phyloP scores from a whole-genome alignment of 1,139 yeast genomes.

The Blastobotrys indianensis region DNA sequence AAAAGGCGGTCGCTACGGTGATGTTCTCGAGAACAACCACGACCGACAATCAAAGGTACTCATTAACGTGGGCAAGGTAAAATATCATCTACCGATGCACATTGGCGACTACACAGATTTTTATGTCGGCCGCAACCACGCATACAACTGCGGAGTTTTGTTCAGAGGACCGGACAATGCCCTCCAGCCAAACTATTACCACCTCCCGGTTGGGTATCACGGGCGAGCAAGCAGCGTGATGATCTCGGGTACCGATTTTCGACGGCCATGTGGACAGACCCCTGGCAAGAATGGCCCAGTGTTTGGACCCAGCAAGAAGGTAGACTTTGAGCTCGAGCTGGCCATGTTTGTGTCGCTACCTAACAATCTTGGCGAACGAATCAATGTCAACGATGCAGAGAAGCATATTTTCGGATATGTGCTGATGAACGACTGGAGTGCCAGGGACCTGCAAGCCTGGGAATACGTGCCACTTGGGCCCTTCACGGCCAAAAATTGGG shows the following conservation, averaged over 20 bases:
- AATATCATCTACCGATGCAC: slow-evolving; percentile 20
- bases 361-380: slow-evolving; percentile 20
- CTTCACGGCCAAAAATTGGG: slow-evolving; percentile 26
- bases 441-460: slow-evolving; percentile 29
- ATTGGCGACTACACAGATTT: slow-evolving; percentile 29
- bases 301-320: slow-evolving; percentile 17
- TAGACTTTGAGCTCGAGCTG: slow-evolving; percentile 27
- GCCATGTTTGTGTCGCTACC: slow-evolving; percentile 24
- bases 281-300: slow-evolving; percentile 15
- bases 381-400: slow-evolving; percentile 22
- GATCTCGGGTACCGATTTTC: slow-evolving; percentile 25
- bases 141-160: slow-evolving; percentile 25
- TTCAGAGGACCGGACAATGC: slow-evolving; percentile 25
- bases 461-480: slow-evolving; percentile 30
- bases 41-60: slow-evolving; percentile 11
- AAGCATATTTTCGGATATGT: slow-evolving; percentile 28
- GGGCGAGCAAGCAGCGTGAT: slow-evolving; percentile 28
- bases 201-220: slow-evolving; percentile 28
- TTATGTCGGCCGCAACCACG: slow-evolving; percentile 25
- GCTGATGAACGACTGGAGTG: slow-evolving; percentile 28
- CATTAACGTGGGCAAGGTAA: slow-evolving; percentile 11
- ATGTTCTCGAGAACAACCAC: slow-evolving; percentile 18
- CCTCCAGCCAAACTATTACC: slow-evolving; percentile 25
- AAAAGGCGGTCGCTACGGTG: slow-evolving; percentile 16
- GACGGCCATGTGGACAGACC: slow-evolving; percentile 27